These are phyloP conservation scores for Fusarium agapanthi DNA, from an alignment of 2,329 filamentous ascomycete genomes.

Conservation along the genomic window DNA sequence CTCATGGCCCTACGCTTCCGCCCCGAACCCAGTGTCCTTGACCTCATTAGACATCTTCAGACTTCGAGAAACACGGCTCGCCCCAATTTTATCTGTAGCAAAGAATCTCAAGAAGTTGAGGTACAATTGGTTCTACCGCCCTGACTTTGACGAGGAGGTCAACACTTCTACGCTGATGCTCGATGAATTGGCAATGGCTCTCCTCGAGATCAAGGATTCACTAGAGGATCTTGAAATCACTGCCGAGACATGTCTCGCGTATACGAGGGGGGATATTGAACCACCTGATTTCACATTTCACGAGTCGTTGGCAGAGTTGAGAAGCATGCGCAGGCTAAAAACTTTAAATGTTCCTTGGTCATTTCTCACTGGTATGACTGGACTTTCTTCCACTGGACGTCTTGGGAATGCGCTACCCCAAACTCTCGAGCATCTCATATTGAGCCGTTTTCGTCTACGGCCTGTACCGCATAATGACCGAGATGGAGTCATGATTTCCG, in stretches of 20 bases:
- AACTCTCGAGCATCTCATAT: background rate
- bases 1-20: background rate
- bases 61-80: constrained; percentile 6
- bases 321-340: background rate
- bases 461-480: background rate
- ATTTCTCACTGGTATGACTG: background rate
- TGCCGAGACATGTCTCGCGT: background rate
- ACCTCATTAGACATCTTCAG: constrained; percentile 4
- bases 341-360: background rate
- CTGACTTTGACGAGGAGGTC: background rate
- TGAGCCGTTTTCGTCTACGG: background rate
- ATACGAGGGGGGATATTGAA: background rate
- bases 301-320: background rate
- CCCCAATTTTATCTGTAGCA: background rate
- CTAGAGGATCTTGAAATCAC: background rate
- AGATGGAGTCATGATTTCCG: background rate
- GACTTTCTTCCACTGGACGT: accelerated
- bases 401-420: background rate
- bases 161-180: background rate
- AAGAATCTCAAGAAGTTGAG: background rate
- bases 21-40: background rate
- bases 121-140: constrained; percentile 1
- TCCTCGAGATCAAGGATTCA: background rate
- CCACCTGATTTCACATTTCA: background rate
- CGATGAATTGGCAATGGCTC: background rate